phyloP scores from a whole-genome alignment of 495 filamentous ascomycete species.

The Rostrohypoxylon terebratum region DNA sequence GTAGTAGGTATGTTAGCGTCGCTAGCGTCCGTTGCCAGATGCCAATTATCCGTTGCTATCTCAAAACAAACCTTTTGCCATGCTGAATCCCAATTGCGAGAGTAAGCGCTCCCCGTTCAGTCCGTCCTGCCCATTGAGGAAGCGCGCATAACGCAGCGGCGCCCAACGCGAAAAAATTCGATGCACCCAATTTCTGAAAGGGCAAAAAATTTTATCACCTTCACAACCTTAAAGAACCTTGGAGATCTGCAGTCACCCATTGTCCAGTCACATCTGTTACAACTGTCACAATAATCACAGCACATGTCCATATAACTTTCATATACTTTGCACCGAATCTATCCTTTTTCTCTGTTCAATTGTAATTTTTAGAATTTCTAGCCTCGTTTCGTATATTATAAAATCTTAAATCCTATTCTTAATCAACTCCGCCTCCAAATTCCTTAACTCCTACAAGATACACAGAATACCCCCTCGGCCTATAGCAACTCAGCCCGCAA shows the following conservation, averaged over 20 bases:
- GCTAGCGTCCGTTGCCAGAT: slow-evolving; percentile 3
- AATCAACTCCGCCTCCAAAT: slow-evolving; percentile 23
- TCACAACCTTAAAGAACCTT: background rate
- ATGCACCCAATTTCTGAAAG: slow-evolving; percentile 29
- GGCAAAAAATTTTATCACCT: slow-evolving; percentile 1
- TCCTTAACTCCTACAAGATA: slow-evolving; percentile 20
- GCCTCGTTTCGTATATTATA: background rate
- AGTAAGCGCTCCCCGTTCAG: slow-evolving; percentile 17
- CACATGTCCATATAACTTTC: slow-evolving; percentile 4
- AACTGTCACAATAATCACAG: slow-evolving; percentile 12
- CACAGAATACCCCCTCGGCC: slow-evolving; percentile 2
- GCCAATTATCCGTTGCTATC: slow-evolving; percentile 3
- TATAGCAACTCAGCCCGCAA: slow-evolving; percentile 18
- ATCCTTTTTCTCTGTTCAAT: background rate
- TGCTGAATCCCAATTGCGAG: slow-evolving; percentile 16
- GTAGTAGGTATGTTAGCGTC: background rate
- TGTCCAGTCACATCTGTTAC: slow-evolving; percentile 15
- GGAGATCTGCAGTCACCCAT: slow-evolving; percentile 18
- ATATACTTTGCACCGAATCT: background rate
- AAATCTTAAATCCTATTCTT: slow-evolving; percentile 6
- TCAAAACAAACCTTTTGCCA: background rate
- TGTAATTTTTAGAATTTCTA: background rate
- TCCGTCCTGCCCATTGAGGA: background rate
- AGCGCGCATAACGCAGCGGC: slow-evolving; percentile 40
- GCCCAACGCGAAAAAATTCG: slow-evolving; percentile 46